Evolutionary conservation across 73 alveolate genomes (phyloP).

Genomic region (Paramecium octaurelia): DNA sequence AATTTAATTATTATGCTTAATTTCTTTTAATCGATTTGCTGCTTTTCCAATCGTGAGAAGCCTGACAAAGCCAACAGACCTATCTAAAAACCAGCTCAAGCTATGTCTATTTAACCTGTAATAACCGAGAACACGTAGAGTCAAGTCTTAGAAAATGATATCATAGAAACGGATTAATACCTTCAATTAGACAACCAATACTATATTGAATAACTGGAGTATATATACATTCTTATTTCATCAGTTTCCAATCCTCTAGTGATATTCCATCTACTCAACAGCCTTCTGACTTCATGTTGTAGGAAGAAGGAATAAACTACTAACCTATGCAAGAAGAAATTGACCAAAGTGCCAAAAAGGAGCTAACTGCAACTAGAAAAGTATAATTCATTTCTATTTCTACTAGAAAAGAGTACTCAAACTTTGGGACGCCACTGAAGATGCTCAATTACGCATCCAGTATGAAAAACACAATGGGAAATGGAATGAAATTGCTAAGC

Average conservation of each 20-base stretch:
- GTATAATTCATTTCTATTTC: background rate
- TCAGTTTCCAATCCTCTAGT: background rate
- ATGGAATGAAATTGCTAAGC: constrained; percentile 61
- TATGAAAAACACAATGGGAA: constrained; percentile 48
- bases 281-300: background rate
- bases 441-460: background rate
- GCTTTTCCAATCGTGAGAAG: constrained; percentile 31
- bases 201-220: background rate
- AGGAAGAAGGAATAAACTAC: background rate
- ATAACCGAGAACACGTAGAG: background rate
- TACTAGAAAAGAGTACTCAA: background rate
- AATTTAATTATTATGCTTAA: background rate
- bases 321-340: background rate
- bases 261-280: background rate
- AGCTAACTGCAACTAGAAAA: background rate
- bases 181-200: background rate
- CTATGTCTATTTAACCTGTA: constrained; percentile 31
- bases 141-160: background rate
- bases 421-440: constrained; percentile 44
- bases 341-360: background rate
- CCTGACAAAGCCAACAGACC: constrained; percentile 22
- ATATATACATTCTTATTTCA: background rate
- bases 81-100: background rate
- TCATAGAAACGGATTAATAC: constrained; percentile 50
- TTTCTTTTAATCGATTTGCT: constrained; percentile 10